Conservation (phyloP, 257 asterid species). For the Ocimum tenuiflorum region DNA sequence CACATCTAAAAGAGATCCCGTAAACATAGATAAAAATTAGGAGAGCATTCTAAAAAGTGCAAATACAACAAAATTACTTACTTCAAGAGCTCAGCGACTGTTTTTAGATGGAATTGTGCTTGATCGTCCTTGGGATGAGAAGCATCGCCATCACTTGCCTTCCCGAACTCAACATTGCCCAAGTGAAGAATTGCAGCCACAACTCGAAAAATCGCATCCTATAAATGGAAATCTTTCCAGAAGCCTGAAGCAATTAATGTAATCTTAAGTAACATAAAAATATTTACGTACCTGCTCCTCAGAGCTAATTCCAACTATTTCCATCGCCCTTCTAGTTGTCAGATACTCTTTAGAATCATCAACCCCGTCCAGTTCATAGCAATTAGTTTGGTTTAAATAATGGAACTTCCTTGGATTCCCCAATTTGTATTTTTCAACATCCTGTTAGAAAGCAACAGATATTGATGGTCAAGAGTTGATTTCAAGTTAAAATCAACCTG, state of each 20-base stretch:
- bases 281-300: constrained; percentile 61
- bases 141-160: constrained; percentile 60
- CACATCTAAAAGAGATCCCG: constrained; percentile 47
- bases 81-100: constrained; percentile 74
- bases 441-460: constrained; percentile 34
- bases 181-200: constrained; percentile 88
- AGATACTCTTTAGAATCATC: constrained; percentile 74
- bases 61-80: constrained; percentile 18
- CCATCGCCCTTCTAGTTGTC: constrained; percentile 80
- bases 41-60: neutral
- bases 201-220: constrained; percentile 86
- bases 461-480: neutral
- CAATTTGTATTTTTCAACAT: constrained; percentile 58
- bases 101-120: constrained; percentile 63
- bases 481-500: constrained; percentile 1
- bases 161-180: constrained; percentile 71
- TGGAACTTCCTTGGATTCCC: constrained; percentile 61
- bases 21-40: neutral
- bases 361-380: constrained; percentile 52
- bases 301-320: constrained; percentile 65
- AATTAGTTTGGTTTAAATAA: constrained; percentile 78
- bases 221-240: constrained; percentile 19
- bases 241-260: constrained; percentile 12
- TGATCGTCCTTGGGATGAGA: constrained; percentile 75
- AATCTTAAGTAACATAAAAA: neutral